Base-by-base conservation (phyloP, 768 basidiomycete genomes). In the Omphalotus guepiniiformis region DNA sequence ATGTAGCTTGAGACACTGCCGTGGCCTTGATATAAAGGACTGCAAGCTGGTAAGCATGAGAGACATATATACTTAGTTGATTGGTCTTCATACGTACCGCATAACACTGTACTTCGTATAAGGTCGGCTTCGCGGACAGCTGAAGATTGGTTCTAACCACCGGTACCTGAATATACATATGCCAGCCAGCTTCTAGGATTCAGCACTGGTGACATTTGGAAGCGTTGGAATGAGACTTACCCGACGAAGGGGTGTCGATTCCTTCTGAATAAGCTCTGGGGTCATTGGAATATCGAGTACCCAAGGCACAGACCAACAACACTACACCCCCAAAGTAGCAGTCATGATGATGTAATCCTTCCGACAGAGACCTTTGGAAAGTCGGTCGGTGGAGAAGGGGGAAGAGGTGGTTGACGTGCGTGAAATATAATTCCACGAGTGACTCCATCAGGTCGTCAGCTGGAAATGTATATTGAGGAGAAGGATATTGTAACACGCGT, bases 81-180 rank as follows among this genome's bases (percentile, higher is more conserved):
- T 32, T 45, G 30, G 49, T n/a, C 19, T 16, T 41, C 72, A 66
- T 22, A 64, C 79, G 53, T 60, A 83, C 83, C 54, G 73, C 79
- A 74, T 65, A 74, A 38, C 75, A 73, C 61, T 94, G 92, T 35
- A 93, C 64, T 52, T 92, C 88, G 60, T 80, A 76, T 54, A 93
- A 59, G 11, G 79, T 67, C 1, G 87, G 78, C 4, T 79, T 72
- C 0, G 74, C 68, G 16, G 82, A 70, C 30, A 88, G 69, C 65
- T 38, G 71, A 58, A 1, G 75, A 74, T 57, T 76, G 77, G 23
- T 27, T 5, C 81, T 76, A 39, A 84, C 70, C 50, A 79, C 69
- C 42, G 84, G 72, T 6, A 89, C 78, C 57, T 86, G 83, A 27
- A 74, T 67, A 55, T 79, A 82, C 71, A 78, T 87, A 48, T 73